phyloP scores from a whole-genome alignment of 2,329 filamentous ascomycete genomes.

The Trichoderma atroviride region DNA sequence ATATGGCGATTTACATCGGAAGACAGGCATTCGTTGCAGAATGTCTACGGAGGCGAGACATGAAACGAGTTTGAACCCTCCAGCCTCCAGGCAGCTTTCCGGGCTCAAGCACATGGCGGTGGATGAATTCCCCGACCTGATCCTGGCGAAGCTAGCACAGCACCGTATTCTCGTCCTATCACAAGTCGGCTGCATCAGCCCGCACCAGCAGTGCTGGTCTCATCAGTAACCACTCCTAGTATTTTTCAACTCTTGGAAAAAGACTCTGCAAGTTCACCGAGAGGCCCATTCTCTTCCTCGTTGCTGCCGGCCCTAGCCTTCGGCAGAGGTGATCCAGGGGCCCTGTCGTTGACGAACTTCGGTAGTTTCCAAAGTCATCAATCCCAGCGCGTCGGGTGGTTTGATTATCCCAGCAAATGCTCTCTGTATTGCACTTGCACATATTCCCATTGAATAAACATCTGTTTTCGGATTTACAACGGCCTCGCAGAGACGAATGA shows the following conservation, averaged over 20 bases:
- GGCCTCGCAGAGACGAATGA: too few relatives aligned
- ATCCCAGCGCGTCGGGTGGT: neutral
- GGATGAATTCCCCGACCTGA: neutral
- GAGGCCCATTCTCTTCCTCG: neutral
- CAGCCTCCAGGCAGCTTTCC: neutral
- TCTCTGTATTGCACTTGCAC: neutral
- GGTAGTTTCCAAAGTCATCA: slow-evolving; percentile 13
- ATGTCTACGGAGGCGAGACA: neutral
- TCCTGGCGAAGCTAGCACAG: neutral
- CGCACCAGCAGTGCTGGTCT: neutral
- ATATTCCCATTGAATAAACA: neutral
- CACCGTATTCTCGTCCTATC: slow-evolving; percentile 22
- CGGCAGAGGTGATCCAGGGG: slow-evolving; percentile 6
- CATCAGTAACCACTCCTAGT: neutral
- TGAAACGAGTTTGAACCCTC: neutral
- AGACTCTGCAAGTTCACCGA: slow-evolving; percentile 13
- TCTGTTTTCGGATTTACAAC: too few relatives aligned
- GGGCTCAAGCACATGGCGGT: slow-evolving; percentile 12
- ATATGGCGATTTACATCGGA: slow-evolving; percentile 11
- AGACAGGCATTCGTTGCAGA: neutral
- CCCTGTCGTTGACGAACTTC: neutral
- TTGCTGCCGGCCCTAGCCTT: slow-evolving; percentile 1
- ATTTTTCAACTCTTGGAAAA: neutral
- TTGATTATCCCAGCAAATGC: slow-evolving; percentile 1
- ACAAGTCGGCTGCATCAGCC: neutral